Base-by-base conservation (phyloP, 495 filamentous ascomycete species). In the Tuber brumale region DNA sequence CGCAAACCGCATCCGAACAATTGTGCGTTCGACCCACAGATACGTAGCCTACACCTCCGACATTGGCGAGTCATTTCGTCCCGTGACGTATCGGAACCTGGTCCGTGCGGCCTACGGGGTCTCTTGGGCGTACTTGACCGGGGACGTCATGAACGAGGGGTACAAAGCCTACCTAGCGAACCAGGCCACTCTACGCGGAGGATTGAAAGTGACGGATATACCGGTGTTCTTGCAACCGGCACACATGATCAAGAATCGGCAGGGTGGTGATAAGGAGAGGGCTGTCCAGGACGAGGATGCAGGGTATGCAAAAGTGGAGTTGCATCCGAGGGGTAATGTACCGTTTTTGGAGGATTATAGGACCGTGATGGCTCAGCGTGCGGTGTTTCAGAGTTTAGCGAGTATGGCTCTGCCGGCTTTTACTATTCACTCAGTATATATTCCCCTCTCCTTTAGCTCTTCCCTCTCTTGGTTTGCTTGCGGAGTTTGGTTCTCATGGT, bases 21-120 rank as follows among this genome's bases (percentile, higher is more conserved):
- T 97, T 82, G 90, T 99, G 79, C 88, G 93, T 81, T 91, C 91
- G 66, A 93, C 94, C 42, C 95, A 99, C 83, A 92, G 95, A 82
- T 98, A 99, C 84, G 93, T 99, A 76, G 95, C 95, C 78, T 99
- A 98, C 85, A 98, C 95, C 21, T 95, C 92, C 45, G 95, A 99
- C 84, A 93, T 99, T 69, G 95, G 95, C 83, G 95, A 99, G 84
- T 96, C 93, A 14, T 99, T 99, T 85, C 91, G 95, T 9, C 95
- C 95, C 6, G 88, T 98, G 74, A 94, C 94, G 7, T 93, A 97
- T 83, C 94, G 93, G 0, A 90, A 85, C 80, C 86, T 95, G 7
- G 92, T 99, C 6, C 88, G 90, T 66, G 85, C 89, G 72, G 95
- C 95, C 12, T 99, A 99, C 84, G 95, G 89, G 74, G 86, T 99